Conservation (phyloP, 495 filamentous ascomycete genomes). For the Penicillium atrosanguineum region DNA sequence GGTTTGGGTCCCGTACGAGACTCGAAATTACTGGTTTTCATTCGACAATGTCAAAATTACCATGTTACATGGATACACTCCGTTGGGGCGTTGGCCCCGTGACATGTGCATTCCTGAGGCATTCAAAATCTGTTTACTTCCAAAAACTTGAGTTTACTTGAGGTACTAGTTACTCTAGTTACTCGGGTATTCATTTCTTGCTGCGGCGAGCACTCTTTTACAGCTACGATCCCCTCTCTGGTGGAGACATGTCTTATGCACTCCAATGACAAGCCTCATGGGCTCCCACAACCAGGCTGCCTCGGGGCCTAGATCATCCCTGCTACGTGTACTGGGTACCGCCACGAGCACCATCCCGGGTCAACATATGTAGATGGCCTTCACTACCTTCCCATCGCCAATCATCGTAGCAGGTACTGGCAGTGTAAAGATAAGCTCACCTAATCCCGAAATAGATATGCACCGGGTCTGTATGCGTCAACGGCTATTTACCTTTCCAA, state of each 20-base stretch:
- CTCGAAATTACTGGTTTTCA: background rate
- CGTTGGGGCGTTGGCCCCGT: conserved; percentile 20
- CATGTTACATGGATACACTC: background rate
- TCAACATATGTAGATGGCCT: background rate
- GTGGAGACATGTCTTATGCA: background rate
- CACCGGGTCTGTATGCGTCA: conserved; percentile 1
- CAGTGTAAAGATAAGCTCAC: background rate
- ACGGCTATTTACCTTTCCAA: background rate
- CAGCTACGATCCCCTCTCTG: background rate
- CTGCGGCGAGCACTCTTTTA: background rate
- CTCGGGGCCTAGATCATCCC: background rate
- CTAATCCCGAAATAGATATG: background rate
- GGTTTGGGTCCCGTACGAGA: conserved; percentile 6
- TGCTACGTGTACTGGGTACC: background rate
- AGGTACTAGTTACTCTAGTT: background rate
- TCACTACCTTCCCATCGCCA: background rate
- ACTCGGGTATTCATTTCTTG: background rate
- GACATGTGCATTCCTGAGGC: conserved; percentile 12
- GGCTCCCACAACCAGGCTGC: background rate
- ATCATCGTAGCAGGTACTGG: background rate
- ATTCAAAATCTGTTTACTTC: background rate
- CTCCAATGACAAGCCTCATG: background rate
- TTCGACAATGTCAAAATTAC: conserved; percentile 15
- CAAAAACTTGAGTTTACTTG: background rate
- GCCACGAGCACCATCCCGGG: background rate